Percentiles rank a stretch among this genome's conserved stretches.
phyloP scores from a whole-genome alignment of 176 grass and related monocot genomes.

The Oryza nivara region DNA sequence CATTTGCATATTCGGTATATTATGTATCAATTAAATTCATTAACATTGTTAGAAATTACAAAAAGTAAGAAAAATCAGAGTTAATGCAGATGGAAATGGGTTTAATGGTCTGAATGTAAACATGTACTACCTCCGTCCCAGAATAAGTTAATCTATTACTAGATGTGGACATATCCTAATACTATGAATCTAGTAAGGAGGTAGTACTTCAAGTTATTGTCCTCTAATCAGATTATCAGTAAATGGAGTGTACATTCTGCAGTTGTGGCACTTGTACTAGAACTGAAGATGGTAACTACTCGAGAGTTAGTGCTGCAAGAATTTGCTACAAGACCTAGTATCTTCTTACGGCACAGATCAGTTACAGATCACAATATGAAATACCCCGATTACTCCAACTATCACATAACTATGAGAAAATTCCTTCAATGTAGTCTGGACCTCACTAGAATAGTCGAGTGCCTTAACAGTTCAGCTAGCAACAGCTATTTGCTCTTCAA shows the following conservation, averaged over 20 bases:
- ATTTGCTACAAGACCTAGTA: neutral
- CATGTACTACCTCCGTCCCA: neutral
- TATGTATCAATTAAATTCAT: neutral
- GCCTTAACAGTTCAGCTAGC: neutral
- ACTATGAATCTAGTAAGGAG: too few species aligned
- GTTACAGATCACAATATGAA: neutral
- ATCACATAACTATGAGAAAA: neutral
- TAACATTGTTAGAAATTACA: neutral
- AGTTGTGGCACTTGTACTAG: neutral
- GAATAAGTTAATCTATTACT: too few species aligned
- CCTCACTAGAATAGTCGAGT: neutral
- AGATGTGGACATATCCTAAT: too few species aligned
- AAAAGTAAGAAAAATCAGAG: neutral
- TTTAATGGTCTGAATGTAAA: neutral
- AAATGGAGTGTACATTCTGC: neutral
- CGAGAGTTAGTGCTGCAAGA: neutral
- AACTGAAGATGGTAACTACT: neutral
- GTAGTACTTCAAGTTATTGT: neutral
- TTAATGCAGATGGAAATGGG: neutral
- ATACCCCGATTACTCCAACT: neutral
- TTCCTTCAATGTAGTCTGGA: neutral
- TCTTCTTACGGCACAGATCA: neutral
- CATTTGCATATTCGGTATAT: neutral
- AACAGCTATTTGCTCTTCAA: neutral
- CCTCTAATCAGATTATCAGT: neutral